Percentiles rank a stretch among this genome's conserved stretches.
These are phyloP conservation scores for Phragmites australis DNA, from an alignment of 176 grass and related monocot genomes.

Conservation along the genomic window DNA sequence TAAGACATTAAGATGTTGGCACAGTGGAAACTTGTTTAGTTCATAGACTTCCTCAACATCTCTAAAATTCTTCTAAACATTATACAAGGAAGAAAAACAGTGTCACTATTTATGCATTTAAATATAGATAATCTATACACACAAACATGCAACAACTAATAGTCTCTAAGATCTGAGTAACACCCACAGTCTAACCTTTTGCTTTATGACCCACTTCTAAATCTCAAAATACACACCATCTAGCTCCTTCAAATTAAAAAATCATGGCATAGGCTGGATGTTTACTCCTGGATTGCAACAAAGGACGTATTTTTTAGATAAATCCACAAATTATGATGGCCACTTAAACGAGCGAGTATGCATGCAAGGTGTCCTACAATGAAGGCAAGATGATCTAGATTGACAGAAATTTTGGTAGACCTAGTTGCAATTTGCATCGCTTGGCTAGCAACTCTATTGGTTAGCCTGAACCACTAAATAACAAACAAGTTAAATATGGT, in stretches of 20 bases:
- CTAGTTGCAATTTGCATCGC: neutral
- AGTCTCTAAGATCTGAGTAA: neutral
- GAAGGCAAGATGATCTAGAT: neutral
- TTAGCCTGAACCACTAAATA: neutral
- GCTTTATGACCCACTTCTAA: slow-evolving; percentile 9
- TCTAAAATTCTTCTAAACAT: neutral
- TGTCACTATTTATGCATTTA: neutral
- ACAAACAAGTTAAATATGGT: neutral
- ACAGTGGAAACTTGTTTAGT: slow-evolving; percentile 9
- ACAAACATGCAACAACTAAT: slow-evolving; percentile 6
- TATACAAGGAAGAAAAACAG: slow-evolving; percentile 15
- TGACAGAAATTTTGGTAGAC: neutral
- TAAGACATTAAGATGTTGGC: neutral
- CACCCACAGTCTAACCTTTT: neutral
- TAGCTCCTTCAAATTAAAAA: neutral
- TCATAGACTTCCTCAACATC: slow-evolving; percentile 23
- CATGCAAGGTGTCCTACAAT: neutral
- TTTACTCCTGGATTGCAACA: slow-evolving; percentile 4
- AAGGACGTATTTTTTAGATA: neutral
- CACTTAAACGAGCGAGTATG: neutral
- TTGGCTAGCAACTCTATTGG: neutral
- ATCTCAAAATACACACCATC: slow-evolving; percentile 30
- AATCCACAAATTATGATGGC: neutral
- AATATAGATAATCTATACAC: neutral
- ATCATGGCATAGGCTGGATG: neutral